Base-by-base conservation (phyloP, 2,329 filamentous ascomycete genomes). In the Cryphonectria parasitica region DNA sequence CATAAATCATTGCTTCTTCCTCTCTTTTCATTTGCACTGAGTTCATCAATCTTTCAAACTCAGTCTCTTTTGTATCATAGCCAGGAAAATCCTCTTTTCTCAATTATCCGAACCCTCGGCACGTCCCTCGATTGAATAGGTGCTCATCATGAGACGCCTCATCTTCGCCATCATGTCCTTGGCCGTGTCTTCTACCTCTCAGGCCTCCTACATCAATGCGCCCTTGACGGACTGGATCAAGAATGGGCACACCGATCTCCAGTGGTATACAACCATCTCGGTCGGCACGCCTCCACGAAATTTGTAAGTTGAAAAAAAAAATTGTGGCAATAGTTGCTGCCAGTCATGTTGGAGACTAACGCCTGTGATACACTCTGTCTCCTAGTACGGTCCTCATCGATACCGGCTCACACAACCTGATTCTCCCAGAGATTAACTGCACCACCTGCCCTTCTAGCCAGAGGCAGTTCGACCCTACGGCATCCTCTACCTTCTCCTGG, bases 351-450 rank as follows among this genome's bases (percentile, higher is more conserved):
- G 15, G 31, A 56, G 8, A 45, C 45, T 45, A 28, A 17, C 13
- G 39, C 4, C 0, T 62, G 31, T 31, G 65, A 67, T n/a, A 69
- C 4, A 39, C 2, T 1, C 25, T 22, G 3, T 36, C 25, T 19
- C 45, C 28, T 45, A 72, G 70, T 43, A 71, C 67, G 11, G 69
- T 72, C 15, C 61, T 72, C 65, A 66, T 72, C 25, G 71, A 72
- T n/a, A 71, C 71, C 8, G 71, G 69, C 49, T 71, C 67, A 13
- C 22, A 66, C 13, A 22, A 41, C 22, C 69, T 73, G 0, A 43
- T 73, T 1, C 66, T 73, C 15, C 64, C 71, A 2, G 31, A 65
- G 8, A 62, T 28, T 10, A 73, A 73, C 58, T 72, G 71, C 58
- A 71, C 71, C n/a, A 66, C 65, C 45, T 70, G 68, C 39, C n/a